Base-by-base conservation (phyloP, 495 filamentous ascomycete genomes). In the Podospora conica region DNA sequence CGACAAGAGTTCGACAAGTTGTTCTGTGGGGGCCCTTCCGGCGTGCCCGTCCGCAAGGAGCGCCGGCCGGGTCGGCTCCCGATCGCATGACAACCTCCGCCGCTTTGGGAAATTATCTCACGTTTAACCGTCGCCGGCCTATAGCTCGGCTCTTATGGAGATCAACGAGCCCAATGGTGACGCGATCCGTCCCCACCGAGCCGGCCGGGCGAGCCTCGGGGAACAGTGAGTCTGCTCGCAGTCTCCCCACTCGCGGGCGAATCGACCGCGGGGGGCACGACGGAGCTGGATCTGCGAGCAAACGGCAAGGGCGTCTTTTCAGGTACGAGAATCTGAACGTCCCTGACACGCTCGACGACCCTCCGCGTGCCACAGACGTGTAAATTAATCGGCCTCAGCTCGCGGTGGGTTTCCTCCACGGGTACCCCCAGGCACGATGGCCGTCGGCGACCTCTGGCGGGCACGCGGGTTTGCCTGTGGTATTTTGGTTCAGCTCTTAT, bases 31-130 rank as follows among this genome's bases (percentile, higher is more conserved):
- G 74, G 15, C 31, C 60, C 28, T 64, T 66, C 69, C 74, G 74
- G 74, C 66, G 58, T 70, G 65, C 31, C 72, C 72, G 72, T 65
- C 28, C 55, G 20, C 60, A 61, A 58, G 27, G 40, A 58, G 15
- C 6, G 64, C 63, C 59, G 62, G 65, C 57, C 58, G 64, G 60
- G 64, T 40, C 29, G 59, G 56, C 61, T 58, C 54, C 61, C 68
- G 63, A 64, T 48, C 70, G 78, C 80, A 81, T 81, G 67, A 81
- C 75, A 74, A 76, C 62, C 66, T 55, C 66, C 64, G 67, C 76
- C 68, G 59, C 54, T 75, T 79, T 79, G 79, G 79, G 78, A 80
- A 81, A 79, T 80, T 79, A 72, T 76, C 65, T 68, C 66, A 55
- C 66, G 64, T 75, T 78, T 78, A 78, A 61, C 76, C 77, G 70